A percentile compares a stretch with the other conserved stretches of the same genome.
Evolutionary conservation across 1,284 basidiomycete species (phyloP).

Genomic region (Puccinia sorghi): DNA sequence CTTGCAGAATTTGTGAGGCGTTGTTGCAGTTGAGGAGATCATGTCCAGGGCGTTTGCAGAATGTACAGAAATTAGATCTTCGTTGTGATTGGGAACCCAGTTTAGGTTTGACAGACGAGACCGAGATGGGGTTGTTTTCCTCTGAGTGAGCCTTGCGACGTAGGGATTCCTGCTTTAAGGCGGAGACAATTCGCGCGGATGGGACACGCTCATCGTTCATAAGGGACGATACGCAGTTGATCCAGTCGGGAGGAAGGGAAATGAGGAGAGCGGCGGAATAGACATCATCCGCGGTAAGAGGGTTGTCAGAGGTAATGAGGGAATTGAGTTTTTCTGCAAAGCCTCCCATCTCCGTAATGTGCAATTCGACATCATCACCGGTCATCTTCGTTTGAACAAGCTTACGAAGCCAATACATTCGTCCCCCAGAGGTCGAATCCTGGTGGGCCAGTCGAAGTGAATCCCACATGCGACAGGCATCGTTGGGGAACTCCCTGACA

Average conservation of each 20-base stretch:
- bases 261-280: conserved; percentile 1
- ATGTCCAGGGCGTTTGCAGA: too few relatives aligned
- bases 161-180: conserved; percentile 9
- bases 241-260: not conserved
- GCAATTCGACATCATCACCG: not conserved
- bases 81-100: too few relatives aligned
- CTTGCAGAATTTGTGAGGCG: too few relatives aligned
- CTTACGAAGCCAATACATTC: conserved; percentile 15
- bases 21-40: too few relatives aligned
- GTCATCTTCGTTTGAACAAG: not conserved
- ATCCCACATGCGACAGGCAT: not conserved
- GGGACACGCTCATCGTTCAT: conserved; percentile 12
- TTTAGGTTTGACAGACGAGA: too few relatives aligned
- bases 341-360: not conserved
- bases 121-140: not conserved
- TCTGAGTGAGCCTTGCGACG: not conserved
- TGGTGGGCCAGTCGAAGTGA: conserved; percentile 3
- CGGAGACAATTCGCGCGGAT: not conserved
- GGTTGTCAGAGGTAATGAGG: not conserved
- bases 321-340: conserved; percentile 3
- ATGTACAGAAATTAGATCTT: too few relatives aligned
- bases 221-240: conserved; percentile 18
- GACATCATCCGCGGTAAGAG: conserved; percentile 11
- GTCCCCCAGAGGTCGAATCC: not conserved
- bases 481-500: not conserved